Conservation (phyloP, 495 filamentous ascomycete species). For the Chaetomidium leptoderma region DNA sequence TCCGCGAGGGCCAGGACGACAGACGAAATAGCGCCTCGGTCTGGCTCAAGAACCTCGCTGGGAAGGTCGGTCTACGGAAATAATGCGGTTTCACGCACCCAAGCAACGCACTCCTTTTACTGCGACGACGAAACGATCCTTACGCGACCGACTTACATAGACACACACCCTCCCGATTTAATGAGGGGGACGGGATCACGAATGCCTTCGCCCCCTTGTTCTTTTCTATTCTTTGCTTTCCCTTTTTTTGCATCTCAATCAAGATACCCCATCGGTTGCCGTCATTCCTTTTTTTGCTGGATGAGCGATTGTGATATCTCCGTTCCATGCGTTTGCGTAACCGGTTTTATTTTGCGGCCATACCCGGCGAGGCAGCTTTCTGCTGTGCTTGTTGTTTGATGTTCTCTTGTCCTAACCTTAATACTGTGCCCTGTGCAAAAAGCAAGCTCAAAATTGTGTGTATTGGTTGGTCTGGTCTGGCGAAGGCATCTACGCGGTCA, state of each 20-base stretch:
- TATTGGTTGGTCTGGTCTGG: too few relatives aligned
- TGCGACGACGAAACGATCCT: slow-evolving; percentile 2
- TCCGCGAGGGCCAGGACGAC: slow-evolving; percentile 36
- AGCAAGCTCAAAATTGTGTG: too few relatives aligned
- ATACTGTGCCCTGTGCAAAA: not conserved
- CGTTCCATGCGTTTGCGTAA: not conserved
- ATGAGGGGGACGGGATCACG: slow-evolving; percentile 2
- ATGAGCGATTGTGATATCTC: not conserved
- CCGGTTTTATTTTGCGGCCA: not conserved
- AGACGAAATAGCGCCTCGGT: slow-evolving; percentile 37
- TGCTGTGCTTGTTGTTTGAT: not conserved
- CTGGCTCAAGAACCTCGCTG: slow-evolving; percentile 43
- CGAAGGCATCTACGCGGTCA: too few relatives aligned
- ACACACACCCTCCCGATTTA: not conserved
- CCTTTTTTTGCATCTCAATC: slow-evolving; percentile 14
- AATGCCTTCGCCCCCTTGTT: not conserved
- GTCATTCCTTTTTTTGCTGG: slow-evolving; percentile 15
- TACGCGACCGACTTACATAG: too few relatives aligned
- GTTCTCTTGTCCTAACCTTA: not conserved
- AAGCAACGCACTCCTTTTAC: too few relatives aligned
- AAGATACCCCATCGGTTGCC: slow-evolving; percentile 27
- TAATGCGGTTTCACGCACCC: slow-evolving; percentile 15
- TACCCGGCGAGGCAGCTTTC: not conserved
- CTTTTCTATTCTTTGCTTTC: slow-evolving; percentile 1
- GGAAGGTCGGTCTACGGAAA: slow-evolving; percentile 43